A percentile compares a stretch with the other conserved stretches of the same genome.
phyloP scores from a whole-genome alignment of 495 filamentous ascomycete species.

The Terfezia boudieri region DNA sequence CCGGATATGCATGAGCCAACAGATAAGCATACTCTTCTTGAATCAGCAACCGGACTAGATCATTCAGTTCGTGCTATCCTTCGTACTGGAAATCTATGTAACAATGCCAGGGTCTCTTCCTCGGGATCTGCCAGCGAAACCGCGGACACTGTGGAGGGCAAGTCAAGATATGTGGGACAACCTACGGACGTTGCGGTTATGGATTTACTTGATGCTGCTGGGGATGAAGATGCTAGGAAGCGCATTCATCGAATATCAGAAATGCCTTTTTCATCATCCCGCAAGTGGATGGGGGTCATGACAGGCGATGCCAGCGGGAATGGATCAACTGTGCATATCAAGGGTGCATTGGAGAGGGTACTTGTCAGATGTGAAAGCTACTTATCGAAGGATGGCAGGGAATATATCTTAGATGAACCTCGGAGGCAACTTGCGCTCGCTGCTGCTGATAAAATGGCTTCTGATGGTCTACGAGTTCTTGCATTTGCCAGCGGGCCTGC shows the following conservation, averaged over 20 bases:
- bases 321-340: conserved; percentile 55
- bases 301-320: conserved; percentile 18
- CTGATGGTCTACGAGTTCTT: conserved; percentile 73
- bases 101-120: conserved; percentile 61
- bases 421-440: conserved; percentile 49
- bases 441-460: conserved; percentile 77
- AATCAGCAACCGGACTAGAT: conserved; percentile 19
- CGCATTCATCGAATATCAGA: conserved; percentile 56
- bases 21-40: conserved; percentile 27
- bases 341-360: conserved; percentile 79
- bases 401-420: conserved; percentile 62
- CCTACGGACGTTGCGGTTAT: conserved; percentile 92
- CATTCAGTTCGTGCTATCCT: conserved; percentile 32
- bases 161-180: conserved; percentile 77
- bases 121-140: conserved; percentile 13
- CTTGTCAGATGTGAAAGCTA: conserved; percentile 77
- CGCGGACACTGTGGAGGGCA: conserved; percentile 23
- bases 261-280: conserved; percentile 85
- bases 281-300: conserved; percentile 92
- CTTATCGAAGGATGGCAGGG: conserved; percentile 63
- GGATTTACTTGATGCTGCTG: conserved; percentile 73
- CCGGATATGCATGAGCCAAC: conserved; percentile 49
- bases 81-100: conserved; percentile 83
- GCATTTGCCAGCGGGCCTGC: conserved; percentile 65
- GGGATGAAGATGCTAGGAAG: conserved; percentile 73